These are phyloP conservation scores for Globisporangium orthogonon DNA, from an alignment of 352 stramenopile species.

Conservation along the genomic window DNA sequence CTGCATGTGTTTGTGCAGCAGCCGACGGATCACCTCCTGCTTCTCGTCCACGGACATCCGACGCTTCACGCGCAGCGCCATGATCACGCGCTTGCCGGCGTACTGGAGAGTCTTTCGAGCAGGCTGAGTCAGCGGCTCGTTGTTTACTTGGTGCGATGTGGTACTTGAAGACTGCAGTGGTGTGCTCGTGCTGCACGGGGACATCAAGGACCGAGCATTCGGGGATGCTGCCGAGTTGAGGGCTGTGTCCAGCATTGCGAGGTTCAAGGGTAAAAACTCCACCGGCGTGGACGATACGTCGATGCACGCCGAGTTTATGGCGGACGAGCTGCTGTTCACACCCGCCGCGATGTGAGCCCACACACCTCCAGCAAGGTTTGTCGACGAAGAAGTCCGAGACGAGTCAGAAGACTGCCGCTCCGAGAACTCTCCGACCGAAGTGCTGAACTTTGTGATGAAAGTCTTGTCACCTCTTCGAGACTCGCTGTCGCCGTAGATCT, in stretches of 20 bases:
- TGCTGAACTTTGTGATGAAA: constrained; percentile 7
- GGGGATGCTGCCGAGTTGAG: background rate
- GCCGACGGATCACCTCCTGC: constrained; percentile 45
- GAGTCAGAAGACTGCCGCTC: constrained; percentile 7
- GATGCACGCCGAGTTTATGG: background rate
- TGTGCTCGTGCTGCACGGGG: background rate
- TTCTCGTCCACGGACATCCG: constrained; percentile 40
- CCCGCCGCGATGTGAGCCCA: constrained; percentile 9
- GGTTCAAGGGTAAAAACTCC: constrained; percentile 9
- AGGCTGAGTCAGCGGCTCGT: background rate
- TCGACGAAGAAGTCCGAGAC: constrained; percentile 7
- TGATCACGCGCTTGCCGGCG: constrained; percentile 63
- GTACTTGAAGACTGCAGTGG: background rate
- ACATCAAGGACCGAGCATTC: background rate
- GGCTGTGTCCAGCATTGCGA: constrained; percentile 2
- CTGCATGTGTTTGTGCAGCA: constrained; percentile 31
- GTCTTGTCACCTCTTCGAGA: constrained; percentile 1
- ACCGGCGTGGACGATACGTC: background rate
- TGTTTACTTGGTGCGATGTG: background rate
- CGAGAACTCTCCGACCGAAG: constrained; percentile 10
- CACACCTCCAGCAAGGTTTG: constrained; percentile 6
- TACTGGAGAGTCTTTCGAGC: constrained; percentile 35
- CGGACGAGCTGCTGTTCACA: background rate
- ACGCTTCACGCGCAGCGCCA: constrained; percentile 52
- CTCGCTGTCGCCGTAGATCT: background rate